These are phyloP conservation scores for Daldinia grandis DNA, from an alignment of 495 filamentous ascomycete species.

Conservation along the genomic window DNA sequence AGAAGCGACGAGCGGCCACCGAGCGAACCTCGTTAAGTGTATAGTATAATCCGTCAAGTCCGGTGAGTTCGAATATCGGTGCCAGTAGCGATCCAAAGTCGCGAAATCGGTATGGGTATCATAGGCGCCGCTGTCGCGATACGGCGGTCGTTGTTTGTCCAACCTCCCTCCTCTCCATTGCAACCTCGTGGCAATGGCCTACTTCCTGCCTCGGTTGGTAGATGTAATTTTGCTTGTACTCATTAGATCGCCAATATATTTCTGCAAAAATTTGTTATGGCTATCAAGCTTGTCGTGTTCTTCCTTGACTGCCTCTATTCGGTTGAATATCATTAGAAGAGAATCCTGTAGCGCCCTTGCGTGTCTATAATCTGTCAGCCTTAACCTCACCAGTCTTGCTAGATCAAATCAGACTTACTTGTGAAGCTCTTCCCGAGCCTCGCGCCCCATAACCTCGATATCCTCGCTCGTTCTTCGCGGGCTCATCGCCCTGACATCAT, in stretches of 20 bases:
- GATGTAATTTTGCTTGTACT: constrained; percentile 81
- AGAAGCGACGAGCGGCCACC: constrained; percentile 28
- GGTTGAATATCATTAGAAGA: constrained; percentile 84
- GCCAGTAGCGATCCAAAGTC: constrained; percentile 24
- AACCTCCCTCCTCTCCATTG: constrained; percentile 10
- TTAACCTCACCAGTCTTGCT: constrained; percentile 51
- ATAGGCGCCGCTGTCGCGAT: constrained; percentile 29
- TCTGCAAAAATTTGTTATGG: constrained; percentile 93
- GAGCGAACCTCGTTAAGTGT: constrained; percentile 20
- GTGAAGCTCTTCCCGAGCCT: constrained; percentile 67
- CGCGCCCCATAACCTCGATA: constrained; percentile 81
- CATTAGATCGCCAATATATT: constrained; percentile 87
- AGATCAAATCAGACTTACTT: constrained; percentile 56
- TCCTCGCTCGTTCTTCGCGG: constrained; percentile 90
- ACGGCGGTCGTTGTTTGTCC: constrained; percentile 13
- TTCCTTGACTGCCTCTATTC: constrained; percentile 90
- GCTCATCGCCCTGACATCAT: constrained; percentile 94
- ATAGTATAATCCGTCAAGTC: constrained; percentile 11
- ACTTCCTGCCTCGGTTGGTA: constrained; percentile 62
- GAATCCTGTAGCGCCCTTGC: constrained; percentile 87
- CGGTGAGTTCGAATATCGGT: constrained; percentile 17
- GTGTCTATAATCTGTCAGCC: constrained; percentile 65
- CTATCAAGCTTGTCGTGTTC: constrained; percentile 95
- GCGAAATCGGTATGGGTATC: constrained; percentile 35
- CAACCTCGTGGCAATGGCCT: constrained; percentile 6